Conservation (phyloP, 1,284 basidiomycete species). For the Trichosporon asahii region DNA sequence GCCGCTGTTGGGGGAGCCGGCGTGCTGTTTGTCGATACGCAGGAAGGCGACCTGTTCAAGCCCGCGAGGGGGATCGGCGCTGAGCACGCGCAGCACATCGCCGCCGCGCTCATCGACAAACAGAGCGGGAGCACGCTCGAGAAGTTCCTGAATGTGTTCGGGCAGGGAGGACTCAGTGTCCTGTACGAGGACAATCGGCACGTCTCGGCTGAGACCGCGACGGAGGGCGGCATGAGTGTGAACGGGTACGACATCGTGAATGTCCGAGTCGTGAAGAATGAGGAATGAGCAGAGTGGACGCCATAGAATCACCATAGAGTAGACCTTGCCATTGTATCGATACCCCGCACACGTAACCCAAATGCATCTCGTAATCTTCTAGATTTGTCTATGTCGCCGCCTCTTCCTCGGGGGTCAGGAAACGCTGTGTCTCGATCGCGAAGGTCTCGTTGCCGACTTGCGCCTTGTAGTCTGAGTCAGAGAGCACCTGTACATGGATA, state of each 20-base stretch:
- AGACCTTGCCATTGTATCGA: background rate
- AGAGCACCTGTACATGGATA: background rate
- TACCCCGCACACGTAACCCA: background rate
- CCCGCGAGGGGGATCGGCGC: slow-evolving; percentile 35
- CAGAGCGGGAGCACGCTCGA: background rate
- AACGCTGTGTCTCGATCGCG: background rate
- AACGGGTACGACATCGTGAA: background rate
- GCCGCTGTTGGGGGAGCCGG: slow-evolving; percentile 66
- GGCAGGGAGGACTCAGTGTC: background rate
- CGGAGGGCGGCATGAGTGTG: background rate
- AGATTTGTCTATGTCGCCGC: background rate
- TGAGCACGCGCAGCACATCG: background rate
- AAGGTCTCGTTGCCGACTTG: background rate
- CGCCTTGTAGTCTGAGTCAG: background rate
- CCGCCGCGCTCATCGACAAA: background rate
- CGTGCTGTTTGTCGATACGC: slow-evolving; percentile 61
- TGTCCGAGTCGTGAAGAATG: background rate
- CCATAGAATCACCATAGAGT: background rate
- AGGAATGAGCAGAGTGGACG: background rate
- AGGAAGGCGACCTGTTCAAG: slow-evolving; percentile 32
- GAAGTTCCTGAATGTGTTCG: background rate
- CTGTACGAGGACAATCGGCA: background rate
- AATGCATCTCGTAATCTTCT: background rate
- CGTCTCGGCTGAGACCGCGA: background rate
- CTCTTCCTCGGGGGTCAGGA: background rate